Evolutionary conservation across 148 eudicot species (phyloP), one percentile per base, ranked within the genome.

Genomic region (Chenopodium suecicum): DNA sequence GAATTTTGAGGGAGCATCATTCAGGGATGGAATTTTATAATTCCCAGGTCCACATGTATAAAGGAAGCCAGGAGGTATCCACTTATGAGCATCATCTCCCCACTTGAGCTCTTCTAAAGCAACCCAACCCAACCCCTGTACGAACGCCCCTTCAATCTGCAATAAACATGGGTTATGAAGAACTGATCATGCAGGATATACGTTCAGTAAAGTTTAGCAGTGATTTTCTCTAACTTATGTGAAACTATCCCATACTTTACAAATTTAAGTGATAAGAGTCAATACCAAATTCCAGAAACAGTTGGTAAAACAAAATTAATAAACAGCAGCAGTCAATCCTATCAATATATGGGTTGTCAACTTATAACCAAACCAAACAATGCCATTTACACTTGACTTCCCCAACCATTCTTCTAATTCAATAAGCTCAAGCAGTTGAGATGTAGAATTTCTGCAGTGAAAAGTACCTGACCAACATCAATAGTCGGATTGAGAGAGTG

Each of bases 141-240:
- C 79, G 81, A 96, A 96, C 75, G 97, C 99, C 83, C 99, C 99
- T 88, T 96, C 99, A 68, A 96, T 91, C 99, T 95, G 98, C 80
- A 80, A 83, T 46, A 77, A 67, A 62, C 74, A 80, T 7, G 74
- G 23, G 3, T 23, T 22, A 47, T 73, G 31, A 67, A 69, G n/a
- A 29, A 74, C 37, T 20, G 22, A 74, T 37, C 32, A 79, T 34
- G 52, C 69, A 32, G 56, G 31, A 68, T 16, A 54, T 54, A 9
- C 25, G 22, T 60, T 19, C n/a, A 60, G 12, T 22, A 4, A 60
- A 60, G 5, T 19, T 60, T 7, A 60, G 65, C 13, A 60, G 65
- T 60, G 65, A n/a, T 60, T 60, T 22, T n/a, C 23, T 60, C 23
- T 1, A 7, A 19, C 5, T 60, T 19, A 22, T 19, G 5, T 19